Evolutionary conservation across 1,139 yeast species (phyloP), one percentile per base, ranked within the genome.

Genomic region (Taphrina deformans): DNA sequence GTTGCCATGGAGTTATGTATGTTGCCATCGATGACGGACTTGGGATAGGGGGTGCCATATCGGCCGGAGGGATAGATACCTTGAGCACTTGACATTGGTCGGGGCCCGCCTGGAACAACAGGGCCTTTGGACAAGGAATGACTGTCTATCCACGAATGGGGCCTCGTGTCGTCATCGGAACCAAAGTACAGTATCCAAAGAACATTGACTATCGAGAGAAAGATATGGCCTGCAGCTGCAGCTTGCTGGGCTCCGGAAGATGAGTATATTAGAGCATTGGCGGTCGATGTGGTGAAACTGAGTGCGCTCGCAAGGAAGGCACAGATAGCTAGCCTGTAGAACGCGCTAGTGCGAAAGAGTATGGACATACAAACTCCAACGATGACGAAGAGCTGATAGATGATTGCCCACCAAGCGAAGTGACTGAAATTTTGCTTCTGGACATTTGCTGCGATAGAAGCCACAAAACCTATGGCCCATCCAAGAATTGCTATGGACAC

Each of bases 351-450:
- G 18, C 23, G 16, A 18, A 16, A 38, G 41, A 62, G 45, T n/a
- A 53, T 44, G 18, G 50, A 16, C 14, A n/a, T 18, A 18, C 33
- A n/a, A 60, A 91, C 80, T 40, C 82, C 75, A 6, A 79, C 69
- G 33, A 89, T 81, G 46, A 90, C 73, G 41, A 88, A 70, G 40
- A 91, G 79, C 77, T 93, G 85, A 73, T 85, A 93, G 6, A 88
- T 93, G n/a, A 93, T 77, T 2, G 96, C 96, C 99, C 99, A 93
- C 99, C 99, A 93, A 7, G 95, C 83, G 75, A 93, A 88, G 70
- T 85, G 83, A 1, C 97, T 97, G 74, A 86, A 89, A 61, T 68
- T 62, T 4, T 76, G 66, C 52, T 75, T 74, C 14, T 53, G 21
- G 1, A 71, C 72, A 51, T 70, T 71, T 10, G 81, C 77, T 0